Base-by-base conservation (phyloP, 2,329 filamentous ascomycete genomes). In the Aspergillus ochraceus region DNA sequence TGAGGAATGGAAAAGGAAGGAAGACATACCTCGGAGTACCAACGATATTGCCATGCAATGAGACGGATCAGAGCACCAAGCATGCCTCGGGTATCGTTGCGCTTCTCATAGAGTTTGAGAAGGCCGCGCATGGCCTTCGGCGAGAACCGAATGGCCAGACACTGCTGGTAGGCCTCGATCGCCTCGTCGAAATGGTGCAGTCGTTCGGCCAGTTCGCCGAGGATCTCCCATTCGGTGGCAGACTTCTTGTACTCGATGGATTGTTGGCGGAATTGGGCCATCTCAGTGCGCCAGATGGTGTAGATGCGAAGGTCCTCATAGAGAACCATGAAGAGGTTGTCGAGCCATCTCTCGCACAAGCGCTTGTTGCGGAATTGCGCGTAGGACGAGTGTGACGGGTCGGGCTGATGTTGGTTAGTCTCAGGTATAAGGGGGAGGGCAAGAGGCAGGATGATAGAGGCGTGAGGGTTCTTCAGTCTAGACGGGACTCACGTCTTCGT, bases 211-310 rank as follows among this genome's bases (percentile, higher is more conserved):
- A 99, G 84, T 60, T 93, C 90, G 46, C 95, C 95, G 0, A 99
- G 85, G 55, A 99, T 97, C 77, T 99, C 95, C 95, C 95, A 99
- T 75, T 99, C 95, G 67, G 97, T 92, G 2, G 94, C 90, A 1
- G 90, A 95, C 79, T 98, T 99, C 79, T 95, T 95, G 81, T 98
- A 99, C 66, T 96, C 89, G 76, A 97, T 88, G 63, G 94, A 90
- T 76, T 98, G 94, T 56, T 94, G 91, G 22, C 91, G 89, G 74
- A 93, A 97, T 74, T 98, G 94, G 0, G 92, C 91, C 87, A 98
- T 95, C 75, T 99, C 95, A 0, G 95, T 98, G 58, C 95, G 89
- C 95, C 95, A 99, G 76, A 99, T 99, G 12, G 95, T 99, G 81
- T 99, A 99, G 50, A 99, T 94, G 53, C 95, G 91, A 19, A 99